A percentile compares a stretch with the other conserved stretches of the same genome.
Evolutionary conservation across 768 basidiomycete genomes (phyloP).

Genomic region (Mycena vulgaris): DNA sequence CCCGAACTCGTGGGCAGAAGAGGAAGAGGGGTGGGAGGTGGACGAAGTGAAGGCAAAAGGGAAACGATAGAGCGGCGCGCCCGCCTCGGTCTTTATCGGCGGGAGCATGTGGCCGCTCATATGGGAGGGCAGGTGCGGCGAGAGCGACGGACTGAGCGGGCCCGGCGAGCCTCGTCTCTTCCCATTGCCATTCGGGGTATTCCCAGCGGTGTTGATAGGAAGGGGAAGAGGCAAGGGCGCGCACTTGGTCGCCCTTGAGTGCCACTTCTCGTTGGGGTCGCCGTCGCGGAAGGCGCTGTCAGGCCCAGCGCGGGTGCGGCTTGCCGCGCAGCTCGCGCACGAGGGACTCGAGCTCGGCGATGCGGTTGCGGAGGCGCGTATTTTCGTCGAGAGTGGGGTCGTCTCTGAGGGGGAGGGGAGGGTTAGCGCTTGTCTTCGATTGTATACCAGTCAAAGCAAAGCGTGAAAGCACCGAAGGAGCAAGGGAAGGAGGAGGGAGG

Average conservation of each 20-base stretch:
- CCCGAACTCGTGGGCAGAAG: conserved; percentile 15
- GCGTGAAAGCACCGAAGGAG: no score
- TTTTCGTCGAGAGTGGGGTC: conserved; percentile 92
- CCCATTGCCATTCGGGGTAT: no score
- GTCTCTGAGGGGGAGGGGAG: conserved; percentile 63
- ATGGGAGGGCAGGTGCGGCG: no score
- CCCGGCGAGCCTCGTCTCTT: no score
- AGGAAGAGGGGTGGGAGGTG: no score
- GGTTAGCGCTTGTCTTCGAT: background rate
- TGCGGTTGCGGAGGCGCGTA: conserved; percentile 87
- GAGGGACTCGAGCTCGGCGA: conserved; percentile 93
- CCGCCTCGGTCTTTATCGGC: conserved; percentile 82
- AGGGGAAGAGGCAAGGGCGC: conserved; percentile 55
- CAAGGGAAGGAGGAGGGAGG: no score
- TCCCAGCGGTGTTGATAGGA: no score
- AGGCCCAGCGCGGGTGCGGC: conserved; percentile 90
- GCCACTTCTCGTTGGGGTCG: conserved; percentile 89
- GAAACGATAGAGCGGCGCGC: conserved; percentile 74
- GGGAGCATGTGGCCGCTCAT: no score
- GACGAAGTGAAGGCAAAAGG: no score
- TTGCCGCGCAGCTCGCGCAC: conserved; percentile 92
- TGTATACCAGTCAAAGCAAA: no score
- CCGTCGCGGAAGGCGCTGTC: conserved; percentile 85
- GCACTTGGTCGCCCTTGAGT: conserved; percentile 85
- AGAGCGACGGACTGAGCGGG: no score